Evolutionary conservation across 2,329 filamentous ascomycete genomes (phyloP), one percentile per base, ranked within the genome.

Genomic region (Hypoxylon sp.): DNA sequence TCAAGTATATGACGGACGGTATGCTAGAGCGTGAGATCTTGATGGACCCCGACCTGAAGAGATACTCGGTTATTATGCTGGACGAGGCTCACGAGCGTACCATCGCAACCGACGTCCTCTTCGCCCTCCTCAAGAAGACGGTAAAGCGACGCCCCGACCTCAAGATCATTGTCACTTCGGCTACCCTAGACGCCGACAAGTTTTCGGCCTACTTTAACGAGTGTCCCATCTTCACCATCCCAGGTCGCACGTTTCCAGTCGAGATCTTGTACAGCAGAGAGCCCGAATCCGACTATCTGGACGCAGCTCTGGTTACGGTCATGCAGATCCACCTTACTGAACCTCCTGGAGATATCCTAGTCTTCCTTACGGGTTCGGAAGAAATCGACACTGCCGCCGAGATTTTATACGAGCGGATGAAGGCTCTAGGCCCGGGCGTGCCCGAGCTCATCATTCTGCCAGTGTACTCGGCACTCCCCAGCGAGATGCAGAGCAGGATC

Each of bases 1-100:
- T 99, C 79, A 99, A 99, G 79, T 99, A 99, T 78, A 97, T 99
- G 94, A 99, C 95, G 13, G 95, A 99, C 70, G 95, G 95, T 75
- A 98, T 98, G 91, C 84, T 99, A 73, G 88, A 97, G 77, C 86
- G 95, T 79, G 95, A 99, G 77, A 92, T 97, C 72, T 82, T 99
- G 48, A 83, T 97, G 66, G 95, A 99, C 72, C 90, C 93, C 0
- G 90, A 97, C 68, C 78, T 99, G 65, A 90, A 84, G 70, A 87
- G 90, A 64, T 99, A 99, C 72, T 96, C 92, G 0, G 92, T 95
- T 59, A 97, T 99, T 70, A 99, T 99, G 88, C 83, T 99, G 67
- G 95, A 99, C 73, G 95, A 99, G 73, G 95, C 95, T 3, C 95
- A 99, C 85, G 95, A 99, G 74, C 88, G 95, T 58, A 99, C 95